A percentile compares a stretch with the other conserved stretches of the same genome.
Evolutionary conservation across 2,329 filamentous ascomycete species (phyloP).

Genomic region (Geosmithia putterillii): DNA sequence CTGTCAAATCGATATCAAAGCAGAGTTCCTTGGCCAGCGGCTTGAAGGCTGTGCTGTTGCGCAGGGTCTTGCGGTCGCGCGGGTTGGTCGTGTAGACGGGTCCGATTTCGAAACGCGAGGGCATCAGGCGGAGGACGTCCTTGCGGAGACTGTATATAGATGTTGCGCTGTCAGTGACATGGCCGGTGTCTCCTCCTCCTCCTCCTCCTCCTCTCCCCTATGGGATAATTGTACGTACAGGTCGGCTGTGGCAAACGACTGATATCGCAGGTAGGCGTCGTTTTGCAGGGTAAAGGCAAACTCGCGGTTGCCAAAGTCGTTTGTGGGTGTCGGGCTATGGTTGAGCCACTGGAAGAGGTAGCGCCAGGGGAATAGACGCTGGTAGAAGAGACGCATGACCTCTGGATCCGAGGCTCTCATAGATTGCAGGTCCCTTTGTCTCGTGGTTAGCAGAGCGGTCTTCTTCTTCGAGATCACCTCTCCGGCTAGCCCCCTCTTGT

Average conservation of each 20-base stretch:
- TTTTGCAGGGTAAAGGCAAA: slow-evolving; percentile 93
- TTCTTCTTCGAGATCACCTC: neutral
- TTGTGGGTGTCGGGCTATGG: slow-evolving; percentile 73
- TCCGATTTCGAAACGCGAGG: slow-evolving; percentile 93
- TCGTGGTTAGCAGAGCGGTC: neutral
- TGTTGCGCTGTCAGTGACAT: too few relatives aligned
- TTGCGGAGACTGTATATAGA: slow-evolving; percentile 57
- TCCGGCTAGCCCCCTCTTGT: neutral
- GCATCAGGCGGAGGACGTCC: slow-evolving; percentile 77
- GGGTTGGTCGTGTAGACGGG: slow-evolving; percentile 95
- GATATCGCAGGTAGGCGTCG: slow-evolving; percentile 86
- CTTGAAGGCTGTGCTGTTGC: slow-evolving; percentile 70
- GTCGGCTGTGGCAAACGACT: slow-evolving; percentile 48
- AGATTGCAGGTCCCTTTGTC: slow-evolving; percentile 17
- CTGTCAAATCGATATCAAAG: slow-evolving; percentile 98
- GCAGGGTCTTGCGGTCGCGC: slow-evolving; percentile 78
- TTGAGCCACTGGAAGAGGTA: slow-evolving; percentile 97
- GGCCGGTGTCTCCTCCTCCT: neutral
- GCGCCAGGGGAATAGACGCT: slow-evolving; percentile 88
- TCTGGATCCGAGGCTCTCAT: slow-evolving; percentile 58
- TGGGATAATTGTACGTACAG: slow-evolving; percentile 19
- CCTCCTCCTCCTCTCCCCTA: neutral
- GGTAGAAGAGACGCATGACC: slow-evolving; percentile 87
- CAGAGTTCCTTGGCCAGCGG: slow-evolving; percentile 89
- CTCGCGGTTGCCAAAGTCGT: slow-evolving; percentile 85